Evolutionary conservation across 2,329 filamentous ascomycete genomes (phyloP).

Genomic region (Aspergillus aculeatinus): DNA sequence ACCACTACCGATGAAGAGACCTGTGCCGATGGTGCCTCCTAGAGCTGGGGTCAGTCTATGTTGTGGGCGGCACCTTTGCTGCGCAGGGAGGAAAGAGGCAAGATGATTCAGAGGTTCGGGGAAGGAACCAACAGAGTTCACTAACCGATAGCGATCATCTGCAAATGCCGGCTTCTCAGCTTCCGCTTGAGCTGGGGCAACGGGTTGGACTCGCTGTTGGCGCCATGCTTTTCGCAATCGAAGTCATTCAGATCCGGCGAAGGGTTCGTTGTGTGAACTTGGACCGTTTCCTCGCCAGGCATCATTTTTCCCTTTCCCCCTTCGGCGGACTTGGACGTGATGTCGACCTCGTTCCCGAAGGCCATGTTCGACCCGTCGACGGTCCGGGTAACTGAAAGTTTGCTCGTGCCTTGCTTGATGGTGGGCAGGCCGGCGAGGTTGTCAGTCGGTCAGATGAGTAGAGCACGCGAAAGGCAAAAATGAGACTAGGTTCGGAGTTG

Average conservation of each 20-base stretch:
- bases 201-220: constrained; percentile 58
- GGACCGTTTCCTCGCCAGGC: constrained; percentile 25
- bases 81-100: background rate
- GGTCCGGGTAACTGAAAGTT: constrained; percentile 6
- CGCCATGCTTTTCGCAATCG: constrained; percentile 41
- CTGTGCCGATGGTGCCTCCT: constrained; percentile 69
- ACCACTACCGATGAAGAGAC: constrained; percentile 69
- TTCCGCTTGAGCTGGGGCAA: constrained; percentile 65
- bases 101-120: background rate
- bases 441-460: constrained; percentile 7
- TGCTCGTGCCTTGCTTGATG: background rate
- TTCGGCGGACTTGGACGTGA: constrained; percentile 17
- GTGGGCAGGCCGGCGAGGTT: background rate
- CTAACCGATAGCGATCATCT: constrained; percentile 97
- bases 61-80: background rate
- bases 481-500: background rate
- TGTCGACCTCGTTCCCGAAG: constrained; percentile 18
- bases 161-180: constrained; percentile 82
- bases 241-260: constrained; percentile 26
- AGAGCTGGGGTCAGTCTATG: constrained; percentile 41
- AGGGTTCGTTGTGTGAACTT: constrained; percentile 19
- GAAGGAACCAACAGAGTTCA: constrained; percentile 32
- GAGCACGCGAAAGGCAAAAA: constrained; percentile 5
- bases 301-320: constrained; percentile 26
- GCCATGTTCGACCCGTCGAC: constrained; percentile 25